A percentile compares a stretch with the other conserved stretches of the same genome.
phyloP scores from a whole-genome alignment of 306 rosid genomes.

The Corylus avellana region DNA sequence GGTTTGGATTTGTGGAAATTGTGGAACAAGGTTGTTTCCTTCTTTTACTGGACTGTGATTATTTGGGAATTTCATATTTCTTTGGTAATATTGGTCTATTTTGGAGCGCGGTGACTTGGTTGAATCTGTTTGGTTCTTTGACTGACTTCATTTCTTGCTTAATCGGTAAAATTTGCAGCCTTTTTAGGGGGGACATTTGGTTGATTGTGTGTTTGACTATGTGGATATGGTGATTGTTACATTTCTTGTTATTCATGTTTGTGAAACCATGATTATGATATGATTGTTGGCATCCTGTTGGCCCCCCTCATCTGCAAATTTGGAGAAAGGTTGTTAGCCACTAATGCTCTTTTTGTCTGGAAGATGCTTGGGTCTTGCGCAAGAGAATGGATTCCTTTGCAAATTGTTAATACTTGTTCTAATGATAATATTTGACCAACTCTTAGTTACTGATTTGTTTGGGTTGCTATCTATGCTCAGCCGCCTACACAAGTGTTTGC shows the following conservation, averaged over 20 bases:
- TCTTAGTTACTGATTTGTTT: background rate
- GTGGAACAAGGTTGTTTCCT: constrained; percentile 21
- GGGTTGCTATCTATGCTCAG: background rate
- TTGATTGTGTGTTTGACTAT: constrained; percentile 1
- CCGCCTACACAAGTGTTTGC: background rate
- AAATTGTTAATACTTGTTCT: background rate
- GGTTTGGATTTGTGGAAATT: background rate
- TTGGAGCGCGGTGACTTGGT: background rate
- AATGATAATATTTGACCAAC: background rate
- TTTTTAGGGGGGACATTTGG: background rate
- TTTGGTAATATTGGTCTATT: background rate
- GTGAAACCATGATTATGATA: background rate
- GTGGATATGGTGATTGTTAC: background rate
- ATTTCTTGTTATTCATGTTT: background rate
- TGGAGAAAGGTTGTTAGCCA: background rate
- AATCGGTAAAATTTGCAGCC: background rate
- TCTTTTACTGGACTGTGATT: constrained; percentile 13
- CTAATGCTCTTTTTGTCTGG: background rate
- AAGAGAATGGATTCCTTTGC: background rate
- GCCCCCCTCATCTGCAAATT: too few species aligned
- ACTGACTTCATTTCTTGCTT: background rate
- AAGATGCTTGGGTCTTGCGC: background rate
- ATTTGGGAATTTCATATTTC: background rate
- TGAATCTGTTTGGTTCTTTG: background rate
- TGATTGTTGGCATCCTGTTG: too few species aligned